Evolutionary conservation across 2,329 filamentous ascomycete genomes (phyloP).

Genomic region (Ascocoryne sarcoides): DNA sequence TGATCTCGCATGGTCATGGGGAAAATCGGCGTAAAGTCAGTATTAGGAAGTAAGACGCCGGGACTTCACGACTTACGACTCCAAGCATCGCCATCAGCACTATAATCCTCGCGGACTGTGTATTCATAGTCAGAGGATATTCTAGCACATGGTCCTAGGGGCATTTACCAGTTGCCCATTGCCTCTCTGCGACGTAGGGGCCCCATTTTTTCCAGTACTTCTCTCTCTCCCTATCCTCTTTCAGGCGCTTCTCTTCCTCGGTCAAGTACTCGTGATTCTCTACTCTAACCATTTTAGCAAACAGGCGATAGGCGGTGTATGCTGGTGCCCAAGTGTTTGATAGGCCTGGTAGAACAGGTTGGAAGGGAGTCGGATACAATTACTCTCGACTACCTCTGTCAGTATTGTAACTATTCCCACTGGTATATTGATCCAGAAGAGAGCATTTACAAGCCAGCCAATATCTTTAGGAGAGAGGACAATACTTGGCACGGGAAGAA

Average conservation of each 20-base stretch:
- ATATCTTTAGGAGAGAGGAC: too few species aligned
- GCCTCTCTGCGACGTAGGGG: conserved; percentile 83
- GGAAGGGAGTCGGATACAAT: too few species aligned
- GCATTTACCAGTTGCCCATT: conserved; percentile 79
- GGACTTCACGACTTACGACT: conserved; percentile 56
- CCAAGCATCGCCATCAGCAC: conserved; percentile 86
- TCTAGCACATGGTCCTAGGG: neutral
- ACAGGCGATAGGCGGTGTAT: neutral
- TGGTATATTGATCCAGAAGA: too few species aligned
- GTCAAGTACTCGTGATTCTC: conserved; percentile 82
- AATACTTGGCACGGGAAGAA: too few species aligned
- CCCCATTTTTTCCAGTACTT: conserved; percentile 99
- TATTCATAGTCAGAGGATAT: neutral
- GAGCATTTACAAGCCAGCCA: too few species aligned
- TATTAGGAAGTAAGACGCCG: conserved; percentile 16
- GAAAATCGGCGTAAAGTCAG: conserved; percentile 58
- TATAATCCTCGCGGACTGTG: conserved; percentile 82
- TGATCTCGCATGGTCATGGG: conserved; percentile 83
- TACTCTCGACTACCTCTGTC: too few species aligned
- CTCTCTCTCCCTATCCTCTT: conserved; percentile 70
- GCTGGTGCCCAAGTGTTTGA: too few species aligned
- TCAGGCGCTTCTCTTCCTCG: conserved; percentile 82
- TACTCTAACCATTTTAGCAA: conserved; percentile 68
- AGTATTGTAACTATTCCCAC: too few species aligned
- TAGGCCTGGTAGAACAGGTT: too few species aligned